Percentiles rank a stretch among this genome's conserved stretches.
Evolutionary conservation across 495 filamentous ascomycete species (phyloP).

Genomic region (Penicillium mononematosum): DNA sequence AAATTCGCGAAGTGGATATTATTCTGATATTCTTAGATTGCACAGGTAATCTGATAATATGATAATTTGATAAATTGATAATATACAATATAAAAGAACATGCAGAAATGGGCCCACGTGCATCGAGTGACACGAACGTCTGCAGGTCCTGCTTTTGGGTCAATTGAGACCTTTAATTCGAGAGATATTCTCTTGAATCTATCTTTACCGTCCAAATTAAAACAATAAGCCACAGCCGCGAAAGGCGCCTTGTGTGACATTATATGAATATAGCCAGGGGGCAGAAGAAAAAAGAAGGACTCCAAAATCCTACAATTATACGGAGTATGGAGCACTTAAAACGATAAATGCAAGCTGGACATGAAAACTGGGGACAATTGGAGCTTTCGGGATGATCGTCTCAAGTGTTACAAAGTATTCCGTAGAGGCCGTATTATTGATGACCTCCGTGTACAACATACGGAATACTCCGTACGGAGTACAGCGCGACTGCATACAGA

Average conservation of each 20-base stretch:
- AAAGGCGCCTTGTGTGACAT: conserved; percentile 21
- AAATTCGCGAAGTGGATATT: not conserved
- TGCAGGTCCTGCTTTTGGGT: conserved; percentile 4
- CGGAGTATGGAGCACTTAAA: not conserved
- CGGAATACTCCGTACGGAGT: conserved; percentile 7
- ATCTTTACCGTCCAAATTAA: not conserved
- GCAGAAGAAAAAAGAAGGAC: not conserved
- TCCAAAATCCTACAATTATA: conserved; percentile 4
- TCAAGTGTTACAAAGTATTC: conserved; percentile 14
- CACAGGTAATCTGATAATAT: not conserved
- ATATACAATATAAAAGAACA: not conserved
- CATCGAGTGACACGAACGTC: conserved; percentile 12
- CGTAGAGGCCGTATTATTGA: not conserved
- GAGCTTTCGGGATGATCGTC: conserved; percentile 23
- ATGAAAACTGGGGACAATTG: conserved; percentile 28
- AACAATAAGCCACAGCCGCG: conserved; percentile 25
- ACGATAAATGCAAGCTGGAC: conserved; percentile 10
- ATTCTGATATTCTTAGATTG: not conserved
- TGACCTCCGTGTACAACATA: not conserved
- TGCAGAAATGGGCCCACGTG: conserved; percentile 13
- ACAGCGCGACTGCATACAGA: conserved; percentile 20
- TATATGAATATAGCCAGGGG: not conserved
- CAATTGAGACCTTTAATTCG: conserved; percentile 1
- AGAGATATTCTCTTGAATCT: not conserved
- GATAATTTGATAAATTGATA: too few relatives aligned